phyloP scores from a whole-genome alignment of 163 green algal genomes.

The Coccomyxa subellipsoidea region DNA sequence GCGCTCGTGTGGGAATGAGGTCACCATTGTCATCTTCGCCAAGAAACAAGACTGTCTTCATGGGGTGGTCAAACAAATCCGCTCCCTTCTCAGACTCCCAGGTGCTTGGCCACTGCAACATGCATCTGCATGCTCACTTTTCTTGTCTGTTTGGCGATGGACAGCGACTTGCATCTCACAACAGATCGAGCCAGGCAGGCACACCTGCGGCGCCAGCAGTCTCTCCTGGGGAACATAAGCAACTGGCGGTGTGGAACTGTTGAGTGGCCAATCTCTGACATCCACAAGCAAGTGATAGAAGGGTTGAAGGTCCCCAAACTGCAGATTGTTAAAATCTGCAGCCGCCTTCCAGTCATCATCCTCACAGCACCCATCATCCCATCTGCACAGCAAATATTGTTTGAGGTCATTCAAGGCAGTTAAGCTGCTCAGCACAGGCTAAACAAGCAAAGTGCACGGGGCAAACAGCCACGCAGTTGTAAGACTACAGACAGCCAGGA shows the following conservation, averaged over 20 bases:
- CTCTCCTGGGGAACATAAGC: constrained; percentile 69
- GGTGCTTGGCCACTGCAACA: constrained; percentile 21
- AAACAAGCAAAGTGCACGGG: neutral
- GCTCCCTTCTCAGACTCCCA: constrained; percentile 35
- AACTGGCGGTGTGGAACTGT: constrained; percentile 54
- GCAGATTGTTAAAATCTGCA: constrained; percentile 19
- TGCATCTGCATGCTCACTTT: constrained; percentile 8
- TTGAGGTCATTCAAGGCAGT: neutral
- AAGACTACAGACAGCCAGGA: neutral
- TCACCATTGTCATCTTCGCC: constrained; percentile 68
- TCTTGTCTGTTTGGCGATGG: neutral
- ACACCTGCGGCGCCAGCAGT: neutral
- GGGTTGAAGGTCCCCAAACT: constrained; percentile 23
- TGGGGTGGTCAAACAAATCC: constrained; percentile 65
- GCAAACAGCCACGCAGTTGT: neutral
- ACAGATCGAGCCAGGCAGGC: neutral
- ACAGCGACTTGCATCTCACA: neutral
- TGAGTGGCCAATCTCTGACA: constrained; percentile 57
- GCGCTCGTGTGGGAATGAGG: constrained; percentile 63
- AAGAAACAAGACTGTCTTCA: constrained; percentile 73
- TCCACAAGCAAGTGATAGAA: constrained; percentile 73
- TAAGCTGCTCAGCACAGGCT: neutral
- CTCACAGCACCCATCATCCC: constrained; percentile 72
- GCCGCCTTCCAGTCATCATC: constrained; percentile 46
- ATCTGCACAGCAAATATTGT: constrained; percentile 18